Base-by-base conservation (phyloP, 2,329 filamentous ascomycete genomes). In the Alternaria novae-zelandiae region DNA sequence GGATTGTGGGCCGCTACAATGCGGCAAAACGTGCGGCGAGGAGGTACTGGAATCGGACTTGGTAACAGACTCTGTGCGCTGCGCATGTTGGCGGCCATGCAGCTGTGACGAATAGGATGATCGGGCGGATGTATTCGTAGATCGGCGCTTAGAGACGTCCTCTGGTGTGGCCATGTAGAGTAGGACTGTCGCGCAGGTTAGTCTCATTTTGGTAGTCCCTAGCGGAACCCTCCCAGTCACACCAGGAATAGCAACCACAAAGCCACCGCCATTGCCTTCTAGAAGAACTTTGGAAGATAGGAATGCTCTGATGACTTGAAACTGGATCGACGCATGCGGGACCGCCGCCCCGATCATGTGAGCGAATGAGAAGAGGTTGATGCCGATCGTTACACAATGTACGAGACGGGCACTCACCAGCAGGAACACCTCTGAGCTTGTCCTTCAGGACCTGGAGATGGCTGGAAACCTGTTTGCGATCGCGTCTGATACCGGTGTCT, bases 401-500 rank as follows among this genome's bases (percentile, higher is more conserved):
- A 45, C 54, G 46, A 26, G 44, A 55, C 45, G 3, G 25, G 15
- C 49, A 77, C 83, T 81, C 76, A 87, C 86, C 86, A 63, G 83
- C 79, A 26, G 84, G 83, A 64, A 87, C 83, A 6, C 83, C 81
- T 65, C 82, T 81, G 41, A 89, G 79, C 63, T 87, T 85, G 12
- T 82, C 83, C 73, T 88, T 87, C 20, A 90, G 80, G 3, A 89
- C 87, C 75, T 90, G 88, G 25, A 89, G 83, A 72, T 90, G 88
- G 69, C 88, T 90, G 0, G 88, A 89, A 5, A 90, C 86, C 71
- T 89, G 86, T 74, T 90, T 90, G 54, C 88, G 82, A 15, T 76
- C 79, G 57, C 88, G 81, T 25, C 70, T 72, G 59, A 84, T 84
- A 21, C 87, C 86, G 7, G 87, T 89, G 61, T 83, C 79, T 59